Evolutionary conservation across 495 filamentous ascomycete species (phyloP).

Genomic region (Chaetomium cochliodes): DNA sequence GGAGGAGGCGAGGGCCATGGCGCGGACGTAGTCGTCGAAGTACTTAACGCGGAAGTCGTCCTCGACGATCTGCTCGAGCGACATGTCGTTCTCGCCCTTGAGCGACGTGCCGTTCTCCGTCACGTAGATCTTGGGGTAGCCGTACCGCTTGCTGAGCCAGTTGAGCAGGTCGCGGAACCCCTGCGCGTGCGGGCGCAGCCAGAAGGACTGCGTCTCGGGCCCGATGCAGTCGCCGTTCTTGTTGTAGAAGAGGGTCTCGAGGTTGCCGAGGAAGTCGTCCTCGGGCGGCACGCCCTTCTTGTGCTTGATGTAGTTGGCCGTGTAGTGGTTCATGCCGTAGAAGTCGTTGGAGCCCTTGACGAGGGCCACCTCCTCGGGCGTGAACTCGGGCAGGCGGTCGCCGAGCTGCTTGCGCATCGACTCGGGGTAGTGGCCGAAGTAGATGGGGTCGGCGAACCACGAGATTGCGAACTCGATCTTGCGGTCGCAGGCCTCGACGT

Average conservation of each 20-base stretch:
- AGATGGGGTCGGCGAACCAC: conserved; percentile 75
- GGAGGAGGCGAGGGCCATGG: conserved; percentile 64
- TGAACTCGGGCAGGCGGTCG: conserved; percentile 64
- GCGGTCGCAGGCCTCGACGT: conserved; percentile 60
- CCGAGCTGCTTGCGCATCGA: conserved; percentile 74
- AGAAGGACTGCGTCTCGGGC: conserved; percentile 71
- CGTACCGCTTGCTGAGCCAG: conserved; percentile 77
- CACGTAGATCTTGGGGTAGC: conserved; percentile 71
- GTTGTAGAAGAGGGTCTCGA: conserved; percentile 64
- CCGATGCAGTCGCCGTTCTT: conserved; percentile 69
- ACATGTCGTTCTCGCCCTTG: conserved; percentile 74
- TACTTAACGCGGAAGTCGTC: conserved; percentile 75
- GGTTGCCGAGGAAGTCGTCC: conserved; percentile 68
- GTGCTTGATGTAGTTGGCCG: conserved; percentile 77
- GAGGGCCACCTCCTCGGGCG: conserved; percentile 61
- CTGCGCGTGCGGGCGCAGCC: conserved; percentile 67
- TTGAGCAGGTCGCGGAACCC: conserved; percentile 75
- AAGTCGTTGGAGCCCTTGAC: conserved; percentile 77
- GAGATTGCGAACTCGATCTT: conserved; percentile 65
- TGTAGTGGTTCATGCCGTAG: conserved; percentile 86
- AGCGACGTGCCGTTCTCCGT: conserved; percentile 80
- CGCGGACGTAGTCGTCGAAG: conserved; percentile 69
- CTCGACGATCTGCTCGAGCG: conserved; percentile 64
- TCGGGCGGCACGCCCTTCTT: conserved; percentile 56
- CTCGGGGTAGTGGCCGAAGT: conserved; percentile 72